Evolutionary conservation across 148 eudicot genomes (phyloP), one percentile per base, ranked within the genome.

Genomic region (Diospyros lotus): DNA sequence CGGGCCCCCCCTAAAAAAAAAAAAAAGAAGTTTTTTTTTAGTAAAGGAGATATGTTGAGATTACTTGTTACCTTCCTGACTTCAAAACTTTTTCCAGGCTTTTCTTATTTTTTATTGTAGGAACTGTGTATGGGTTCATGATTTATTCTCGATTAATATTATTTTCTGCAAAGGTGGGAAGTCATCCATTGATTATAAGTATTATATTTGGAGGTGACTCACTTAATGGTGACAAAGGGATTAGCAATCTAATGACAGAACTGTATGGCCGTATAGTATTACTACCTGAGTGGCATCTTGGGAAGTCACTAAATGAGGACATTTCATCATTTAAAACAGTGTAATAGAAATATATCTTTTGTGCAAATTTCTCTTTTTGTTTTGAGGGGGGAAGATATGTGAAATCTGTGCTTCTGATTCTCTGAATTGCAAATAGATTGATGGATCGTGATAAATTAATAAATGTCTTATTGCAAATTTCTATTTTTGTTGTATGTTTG

Each of bases 401-500:
- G 9, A 55, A 9, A 70, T 28, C 40, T 41, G 50, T 15, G 73
- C 48, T 14, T 70, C 38, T n/a, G n/a, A n/a, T n/a, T n/a, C n/a
- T n/a, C n/a, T 40, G 48, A 11, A 53, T 7, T 18, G 14, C 40
- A 2, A 8, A 40, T n/a, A 15, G 45, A 54, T 1, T 69, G 17
- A 15, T 13, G 2, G 12, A 6, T 10, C 52, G 2, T 3, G 3
- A 6, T 6, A 55, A 55, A 10, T 14, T 9, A 55, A 55, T 55
- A 55, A 13, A 6, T 55, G 28, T 70, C 38, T 6, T 38, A 38
- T 7, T 3, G 44, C 45, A 60, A 17, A 18, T 73, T 12, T 56
- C 59, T 50, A 66, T 45, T 54, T 58, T 9, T 63, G 64, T 40
- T 18, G 54, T 42, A 52, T 51, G 53, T 56, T 79, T 62, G 18